Conservation (phyloP, 2,329 filamentous ascomycete genomes). For the Aspergillus pseudotamarii region DNA sequence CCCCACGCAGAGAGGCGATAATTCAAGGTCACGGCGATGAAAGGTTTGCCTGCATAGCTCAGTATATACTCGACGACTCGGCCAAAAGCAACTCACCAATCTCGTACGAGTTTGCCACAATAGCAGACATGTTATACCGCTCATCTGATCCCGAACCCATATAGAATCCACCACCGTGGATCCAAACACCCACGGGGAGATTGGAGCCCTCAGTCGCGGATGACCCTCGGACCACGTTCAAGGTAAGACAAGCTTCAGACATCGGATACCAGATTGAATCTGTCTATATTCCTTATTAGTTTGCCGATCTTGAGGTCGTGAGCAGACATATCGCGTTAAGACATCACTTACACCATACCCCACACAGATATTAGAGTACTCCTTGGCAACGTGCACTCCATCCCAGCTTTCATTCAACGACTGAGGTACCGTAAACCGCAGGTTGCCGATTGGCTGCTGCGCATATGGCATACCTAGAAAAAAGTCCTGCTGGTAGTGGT, state of each 20-base stretch:
- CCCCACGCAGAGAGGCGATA: slow-evolving; percentile 58
- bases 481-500: slow-evolving; percentile 51
- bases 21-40: slow-evolving; percentile 59
- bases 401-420: slow-evolving; percentile 52
- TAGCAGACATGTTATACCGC: slow-evolving; percentile 65
- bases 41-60: slow-evolving; percentile 43
- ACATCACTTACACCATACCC: slow-evolving; percentile 50
- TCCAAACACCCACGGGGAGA: slow-evolving; percentile 64
- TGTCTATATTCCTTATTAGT: slow-evolving; percentile 22
- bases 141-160: slow-evolving; percentile 55
- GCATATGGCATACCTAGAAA: slow-evolving; percentile 62
- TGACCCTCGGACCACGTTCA: slow-evolving; percentile 61
- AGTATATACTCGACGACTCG: neutral
- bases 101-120: slow-evolving; percentile 57
- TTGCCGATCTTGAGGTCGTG: neutral
- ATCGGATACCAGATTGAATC: slow-evolving; percentile 40
- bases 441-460: slow-evolving; percentile 54
- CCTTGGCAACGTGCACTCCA: slow-evolving; percentile 44
- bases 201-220: slow-evolving; percentile 38
- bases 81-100: slow-evolving; percentile 35
- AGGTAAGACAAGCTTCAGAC: slow-evolving; percentile 62
- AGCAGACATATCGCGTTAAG: slow-evolving; percentile 7
- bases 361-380: slow-evolving; percentile 52
- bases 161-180: slow-evolving; percentile 60
- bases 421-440: slow-evolving; percentile 58